Conservation (phyloP, 441 rosid species). For the Erodium chrysanthum region DNA sequence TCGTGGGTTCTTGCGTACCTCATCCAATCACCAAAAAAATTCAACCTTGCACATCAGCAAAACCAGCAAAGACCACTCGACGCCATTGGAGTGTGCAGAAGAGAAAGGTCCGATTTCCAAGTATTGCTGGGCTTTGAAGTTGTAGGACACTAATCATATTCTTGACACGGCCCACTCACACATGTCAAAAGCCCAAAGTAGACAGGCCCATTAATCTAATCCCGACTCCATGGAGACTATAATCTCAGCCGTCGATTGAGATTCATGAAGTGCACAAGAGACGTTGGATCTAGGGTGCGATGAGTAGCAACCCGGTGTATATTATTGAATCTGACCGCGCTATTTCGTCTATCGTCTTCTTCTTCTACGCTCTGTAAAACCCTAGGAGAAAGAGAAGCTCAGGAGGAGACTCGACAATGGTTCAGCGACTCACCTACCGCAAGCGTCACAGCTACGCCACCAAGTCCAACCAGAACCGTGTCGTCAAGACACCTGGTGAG, state of each 20-base stretch:
- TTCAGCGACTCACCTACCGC: slow-evolving; percentile 51
- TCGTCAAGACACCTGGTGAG: slow-evolving; percentile 55
- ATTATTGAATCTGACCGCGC: not conserved
- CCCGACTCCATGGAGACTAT: not conserved
- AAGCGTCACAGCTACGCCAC: slow-evolving; percentile 58
- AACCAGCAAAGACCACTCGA: not conserved
- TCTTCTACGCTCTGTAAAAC: slow-evolving; percentile 16
- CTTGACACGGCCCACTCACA: too few species aligned
- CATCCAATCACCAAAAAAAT: not conserved
- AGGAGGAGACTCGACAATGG: slow-evolving; percentile 25
- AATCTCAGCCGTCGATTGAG: too few species aligned
- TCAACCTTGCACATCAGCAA: not conserved
- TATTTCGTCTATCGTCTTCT: slow-evolving; percentile 5
- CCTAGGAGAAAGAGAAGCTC: slow-evolving; percentile 19
- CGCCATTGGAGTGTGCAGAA: not conserved
- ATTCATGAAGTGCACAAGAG: too few species aligned
- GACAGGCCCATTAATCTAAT: not conserved
- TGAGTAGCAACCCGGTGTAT: slow-evolving; percentile 11
- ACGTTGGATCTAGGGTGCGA: slow-evolving; percentile 25
- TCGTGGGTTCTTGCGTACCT: not conserved
- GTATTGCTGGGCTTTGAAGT: too few species aligned
- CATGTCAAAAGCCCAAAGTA: not conserved
- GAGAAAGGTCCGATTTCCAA: too few species aligned
- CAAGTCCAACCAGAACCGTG: slow-evolving; percentile 49
- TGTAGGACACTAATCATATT: too few species aligned